Base-by-base conservation (phyloP, 768 basidiomycete species). In the Suillus paluster region DNA sequence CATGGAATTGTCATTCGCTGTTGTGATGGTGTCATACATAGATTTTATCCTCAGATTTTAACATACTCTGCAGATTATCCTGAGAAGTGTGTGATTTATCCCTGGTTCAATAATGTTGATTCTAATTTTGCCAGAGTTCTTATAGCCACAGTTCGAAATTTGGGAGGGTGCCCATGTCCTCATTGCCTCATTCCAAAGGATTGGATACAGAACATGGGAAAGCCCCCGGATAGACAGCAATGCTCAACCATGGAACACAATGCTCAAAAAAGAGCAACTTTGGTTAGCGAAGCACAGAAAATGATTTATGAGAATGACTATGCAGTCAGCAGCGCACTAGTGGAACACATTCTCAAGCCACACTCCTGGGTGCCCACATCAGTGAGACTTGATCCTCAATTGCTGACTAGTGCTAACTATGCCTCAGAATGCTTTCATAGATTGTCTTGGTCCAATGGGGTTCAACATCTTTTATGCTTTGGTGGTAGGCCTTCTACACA, bases 401-500 rank as follows among this genome's bases (percentile, higher is more conserved):
- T 30, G 6, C 30, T 30, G 6, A 30, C 30, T 3, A 30, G n/a
- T n/a, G n/a, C n/a, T 30, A 6, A 30, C 30, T 30, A 30, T 6
- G 30, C 30, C 14, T 23, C 1, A 79, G 78, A 79, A 79, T 68
- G 75, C 78, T 1, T 79, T 79, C 64, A 70, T 73, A 5, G 58
- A 69, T 2, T 62, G 54, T 2, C 63, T 78, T 5, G 45, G 55
- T 1, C 4, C n/a, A 2, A 2, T 23, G 4, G 70, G 64, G 9
- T 68, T 77, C 36, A 60, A 76, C 42, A 53, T 75, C 0, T 74
- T 69, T 52, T 14, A 11, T 2, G 63, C 76, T 45, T 58, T 77
- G 0, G 74, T 73, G 0, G 70, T 75, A 10, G 78, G 80, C 61
- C 60, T 78, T 2, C 64, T 80, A 68, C 79, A 80, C 61, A 77